Evolutionary conservation across 371 early-diverging fungal species (phyloP).

Genomic region (Fennellomyces sp.): DNA sequence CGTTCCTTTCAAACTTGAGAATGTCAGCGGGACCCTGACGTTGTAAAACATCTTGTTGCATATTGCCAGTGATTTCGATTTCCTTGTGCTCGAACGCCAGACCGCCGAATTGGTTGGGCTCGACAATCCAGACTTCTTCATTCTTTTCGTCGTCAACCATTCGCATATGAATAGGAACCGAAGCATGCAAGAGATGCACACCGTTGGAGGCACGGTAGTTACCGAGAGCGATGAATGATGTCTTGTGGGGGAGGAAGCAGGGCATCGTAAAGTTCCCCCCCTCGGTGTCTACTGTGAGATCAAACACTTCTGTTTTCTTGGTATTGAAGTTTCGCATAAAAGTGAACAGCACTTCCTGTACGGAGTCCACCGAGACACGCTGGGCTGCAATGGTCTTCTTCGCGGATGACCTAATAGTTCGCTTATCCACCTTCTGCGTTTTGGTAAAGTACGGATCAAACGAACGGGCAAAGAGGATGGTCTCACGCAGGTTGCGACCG

Average conservation of each 20-base stretch:
- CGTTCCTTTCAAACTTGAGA: constrained; percentile 46
- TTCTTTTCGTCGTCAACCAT: constrained; percentile 22
- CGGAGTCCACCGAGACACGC: constrained; percentile 34
- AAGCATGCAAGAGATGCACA: constrained; percentile 59
- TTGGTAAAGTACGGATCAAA: constrained; percentile 62
- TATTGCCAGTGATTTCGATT: constrained; percentile 40
- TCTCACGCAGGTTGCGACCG: constrained; percentile 65
- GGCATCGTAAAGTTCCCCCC: constrained; percentile 39
- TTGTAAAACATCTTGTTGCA: constrained; percentile 38
- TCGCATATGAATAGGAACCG: constrained; percentile 69
- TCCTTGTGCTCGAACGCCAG: constrained; percentile 64
- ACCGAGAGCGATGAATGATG: constrained; percentile 69
- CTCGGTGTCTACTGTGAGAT: constrained; percentile 34
- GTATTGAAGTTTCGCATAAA: constrained; percentile 76
- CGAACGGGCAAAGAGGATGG: constrained; percentile 64
- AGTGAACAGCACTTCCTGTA: constrained; percentile 55
- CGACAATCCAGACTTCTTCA: constrained; percentile 75
- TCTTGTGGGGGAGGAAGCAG: constrained; percentile 63
- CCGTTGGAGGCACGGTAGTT: constrained; percentile 62
- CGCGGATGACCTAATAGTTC: constrained; percentile 42
- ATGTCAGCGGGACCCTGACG: constrained; percentile 39
- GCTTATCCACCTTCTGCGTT: constrained; percentile 49
- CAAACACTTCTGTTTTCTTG: constrained; percentile 45
- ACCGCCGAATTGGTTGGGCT: constrained; percentile 56
- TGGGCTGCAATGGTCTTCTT: constrained; percentile 56